A percentile compares a stretch with the other conserved stretches of the same genome.
These are phyloP conservation scores for Ormosia emarginata DNA, from an alignment of 306 rosid species.

Conservation along the genomic window DNA sequence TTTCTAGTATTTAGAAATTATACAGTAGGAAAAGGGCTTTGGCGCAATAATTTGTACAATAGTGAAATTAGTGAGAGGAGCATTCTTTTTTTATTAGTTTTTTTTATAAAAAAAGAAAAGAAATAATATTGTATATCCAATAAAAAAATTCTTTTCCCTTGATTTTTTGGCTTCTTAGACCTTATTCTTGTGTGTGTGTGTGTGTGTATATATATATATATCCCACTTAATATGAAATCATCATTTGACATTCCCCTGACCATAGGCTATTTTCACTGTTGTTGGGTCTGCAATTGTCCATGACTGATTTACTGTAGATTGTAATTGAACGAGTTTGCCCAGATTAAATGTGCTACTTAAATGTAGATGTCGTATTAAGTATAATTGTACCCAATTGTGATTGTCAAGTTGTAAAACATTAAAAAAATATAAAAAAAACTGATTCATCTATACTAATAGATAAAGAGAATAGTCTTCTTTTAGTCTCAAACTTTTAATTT, in stretches of 20 bases:
- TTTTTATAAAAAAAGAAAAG: neutral
- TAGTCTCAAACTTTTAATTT: too few species aligned
- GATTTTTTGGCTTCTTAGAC: neutral
- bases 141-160: neutral
- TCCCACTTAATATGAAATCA: neutral
- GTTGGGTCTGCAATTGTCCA: neutral
- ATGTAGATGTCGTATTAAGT: too few species aligned
- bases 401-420: too few species aligned
- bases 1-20: constrained; percentile 16
- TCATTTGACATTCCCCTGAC: neutral
- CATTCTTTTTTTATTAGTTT: neutral
- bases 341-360: too few species aligned
- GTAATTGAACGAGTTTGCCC: too few species aligned
- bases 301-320: too few species aligned
- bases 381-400: too few species aligned
- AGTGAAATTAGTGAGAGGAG: constrained; percentile 19
- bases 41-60: constrained; percentile 30
- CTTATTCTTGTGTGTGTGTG: neutral
- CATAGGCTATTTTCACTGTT: neutral
- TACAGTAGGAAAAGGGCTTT: constrained; percentile 8
- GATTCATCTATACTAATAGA: too few species aligned
- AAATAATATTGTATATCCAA: constrained; percentile 31
- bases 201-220: too few species aligned
- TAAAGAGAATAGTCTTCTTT: too few species aligned
- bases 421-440: too few species aligned